phyloP scores from a whole-genome alignment of 129 eudicot genomes.

The Helichrysum umbraculigerum region DNA sequence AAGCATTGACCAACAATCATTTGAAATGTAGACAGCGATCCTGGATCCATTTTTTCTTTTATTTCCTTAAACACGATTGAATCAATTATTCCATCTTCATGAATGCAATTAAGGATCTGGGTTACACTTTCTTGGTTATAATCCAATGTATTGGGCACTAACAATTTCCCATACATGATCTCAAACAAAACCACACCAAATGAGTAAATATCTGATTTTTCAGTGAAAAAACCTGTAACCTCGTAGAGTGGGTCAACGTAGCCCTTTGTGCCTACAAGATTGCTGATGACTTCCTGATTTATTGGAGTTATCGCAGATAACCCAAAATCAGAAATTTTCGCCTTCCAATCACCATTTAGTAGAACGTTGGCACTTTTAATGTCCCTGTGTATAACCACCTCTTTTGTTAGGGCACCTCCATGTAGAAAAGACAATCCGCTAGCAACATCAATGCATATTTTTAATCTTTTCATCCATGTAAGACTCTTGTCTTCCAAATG shows the following conservation, averaged over 20 bases:
- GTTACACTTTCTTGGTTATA: too few species aligned
- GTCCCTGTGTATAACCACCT: background rate
- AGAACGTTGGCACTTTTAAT: background rate
- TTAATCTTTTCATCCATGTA: background rate
- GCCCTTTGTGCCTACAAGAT: background rate
- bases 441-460: background rate
- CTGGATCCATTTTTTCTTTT: background rate
- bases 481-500: background rate
- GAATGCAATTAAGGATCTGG: too few species aligned
- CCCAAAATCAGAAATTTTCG: background rate
- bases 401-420: background rate
- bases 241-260: background rate
- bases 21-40: background rate
- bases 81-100: background rate
- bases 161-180: slow-evolving; percentile 5
- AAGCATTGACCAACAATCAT: background rate
- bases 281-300: background rate
- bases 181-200: slow-evolving; percentile 11
- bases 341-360: background rate
- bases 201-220: background rate
- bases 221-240: background rate
- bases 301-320: background rate
- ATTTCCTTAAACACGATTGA: background rate
- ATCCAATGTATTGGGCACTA: too few species aligned
- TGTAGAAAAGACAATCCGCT: background rate